A percentile compares a stretch with the other conserved stretches of the same genome.
These are phyloP conservation scores for Leishmania braziliensis DNA, from an alignment of 208 protist genomes.

Conservation along the genomic window DNA sequence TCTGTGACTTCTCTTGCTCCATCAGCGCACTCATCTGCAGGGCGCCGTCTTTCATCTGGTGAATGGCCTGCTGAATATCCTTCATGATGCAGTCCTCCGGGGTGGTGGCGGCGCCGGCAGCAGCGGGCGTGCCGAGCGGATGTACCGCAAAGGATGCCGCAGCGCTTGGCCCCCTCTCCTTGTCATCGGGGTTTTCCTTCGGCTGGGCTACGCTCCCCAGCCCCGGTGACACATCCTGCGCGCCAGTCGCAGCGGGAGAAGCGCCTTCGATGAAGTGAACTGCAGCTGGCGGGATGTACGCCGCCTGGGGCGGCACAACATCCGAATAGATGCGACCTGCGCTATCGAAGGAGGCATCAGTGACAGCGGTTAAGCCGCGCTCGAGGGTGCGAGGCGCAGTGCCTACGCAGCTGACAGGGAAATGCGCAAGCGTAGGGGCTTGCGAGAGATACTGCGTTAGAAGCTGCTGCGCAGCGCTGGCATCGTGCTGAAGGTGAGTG, in stretches of 20 bases:
- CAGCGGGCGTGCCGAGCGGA: not conserved
- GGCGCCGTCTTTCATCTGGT: conserved; percentile 63
- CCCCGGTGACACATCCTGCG: not conserved
- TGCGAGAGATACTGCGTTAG: conserved; percentile 9
- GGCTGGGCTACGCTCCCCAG: not conserved
- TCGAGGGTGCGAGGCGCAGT: conserved; percentile 10
- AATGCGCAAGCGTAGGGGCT: conserved; percentile 4
- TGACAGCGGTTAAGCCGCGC: not conserved
- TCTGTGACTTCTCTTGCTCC: conserved; percentile 42
- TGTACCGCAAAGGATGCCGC: not conserved
- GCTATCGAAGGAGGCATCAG: not conserved
- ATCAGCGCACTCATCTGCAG: conserved; percentile 65
- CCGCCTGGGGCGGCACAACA: conserved; percentile 4
- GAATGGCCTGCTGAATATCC: conserved; percentile 55
- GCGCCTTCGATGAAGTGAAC: not conserved
- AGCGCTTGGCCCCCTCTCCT: not conserved
- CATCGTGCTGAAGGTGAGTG: conserved; percentile 14
- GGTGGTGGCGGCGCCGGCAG: not conserved
- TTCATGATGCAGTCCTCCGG: conserved; percentile 48
- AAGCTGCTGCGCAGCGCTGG: not conserved
- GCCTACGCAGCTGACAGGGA: conserved; percentile 28
- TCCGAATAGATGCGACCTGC: conserved; percentile 9
- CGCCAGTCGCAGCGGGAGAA: not conserved
- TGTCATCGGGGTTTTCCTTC: not conserved
- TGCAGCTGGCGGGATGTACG: conserved; percentile 2